Percentiles rank a stretch among this genome's conserved stretches.
Evolutionary conservation across 2,329 filamentous ascomycete genomes (phyloP).

Genomic region (Colletotrichum aenigma): DNA sequence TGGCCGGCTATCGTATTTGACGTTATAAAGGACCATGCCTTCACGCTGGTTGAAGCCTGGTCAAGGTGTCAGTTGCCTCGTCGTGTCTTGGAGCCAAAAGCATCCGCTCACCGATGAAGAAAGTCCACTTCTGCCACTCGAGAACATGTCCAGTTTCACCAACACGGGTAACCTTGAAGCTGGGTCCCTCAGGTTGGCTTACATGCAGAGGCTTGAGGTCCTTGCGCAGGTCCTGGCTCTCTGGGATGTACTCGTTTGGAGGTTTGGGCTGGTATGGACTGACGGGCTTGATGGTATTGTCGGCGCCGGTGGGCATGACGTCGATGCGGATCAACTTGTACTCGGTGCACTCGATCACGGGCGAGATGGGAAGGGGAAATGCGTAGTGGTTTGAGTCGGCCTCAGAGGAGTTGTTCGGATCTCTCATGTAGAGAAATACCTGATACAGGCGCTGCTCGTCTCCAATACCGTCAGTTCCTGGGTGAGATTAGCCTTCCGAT

Average conservation of each 20-base stretch:
- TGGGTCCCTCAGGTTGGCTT: constrained; percentile 65
- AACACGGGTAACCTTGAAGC: constrained; percentile 42
- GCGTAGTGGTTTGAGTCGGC: constrained; percentile 73
- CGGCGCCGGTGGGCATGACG: constrained; percentile 68
- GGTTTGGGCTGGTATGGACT: constrained; percentile 60
- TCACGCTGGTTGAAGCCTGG: constrained; percentile 61
- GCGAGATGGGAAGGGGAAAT: constrained; percentile 69
- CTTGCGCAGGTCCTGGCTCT: constrained; percentile 60
- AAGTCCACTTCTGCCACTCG: constrained; percentile 50
- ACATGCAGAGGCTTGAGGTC: constrained; percentile 67
- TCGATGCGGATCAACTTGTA: constrained; percentile 74
- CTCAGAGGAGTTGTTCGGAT: constrained; percentile 62
- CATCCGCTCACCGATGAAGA: constrained; percentile 47
- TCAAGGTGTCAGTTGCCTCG: background rate
- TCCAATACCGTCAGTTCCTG: constrained; percentile 13
- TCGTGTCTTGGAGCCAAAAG: background rate
- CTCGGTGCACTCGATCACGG: constrained; percentile 66
- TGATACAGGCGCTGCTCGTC: constrained; percentile 14
- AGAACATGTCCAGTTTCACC: constrained; percentile 7
- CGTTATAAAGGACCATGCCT: constrained; percentile 63
- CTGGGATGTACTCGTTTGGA: constrained; percentile 68
- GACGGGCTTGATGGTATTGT: constrained; percentile 59
- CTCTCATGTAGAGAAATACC: constrained; percentile 47
- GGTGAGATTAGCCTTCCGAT: background rate
- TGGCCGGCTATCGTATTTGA: constrained; percentile 61